Percentiles rank a stretch among this genome's conserved stretches.
Evolutionary conservation across 768 basidiomycete genomes (phyloP).

Genomic region (Suillus alpinus): DNA sequence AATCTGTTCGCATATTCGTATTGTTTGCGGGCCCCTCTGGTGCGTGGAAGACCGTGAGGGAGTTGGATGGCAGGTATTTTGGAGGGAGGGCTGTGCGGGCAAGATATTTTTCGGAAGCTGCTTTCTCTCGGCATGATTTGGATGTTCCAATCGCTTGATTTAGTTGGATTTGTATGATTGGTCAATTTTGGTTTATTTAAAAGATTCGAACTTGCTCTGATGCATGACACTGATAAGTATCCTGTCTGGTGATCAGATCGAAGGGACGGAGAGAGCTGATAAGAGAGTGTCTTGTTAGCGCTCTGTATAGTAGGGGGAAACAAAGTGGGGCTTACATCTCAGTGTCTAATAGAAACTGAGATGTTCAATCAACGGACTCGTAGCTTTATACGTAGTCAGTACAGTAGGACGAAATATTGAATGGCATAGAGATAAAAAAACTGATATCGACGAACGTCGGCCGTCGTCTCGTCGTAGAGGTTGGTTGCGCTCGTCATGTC

Average conservation of each 20-base stretch:
- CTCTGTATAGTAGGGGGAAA: too few species aligned
- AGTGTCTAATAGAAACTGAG: too few species aligned
- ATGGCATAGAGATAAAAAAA: conserved; percentile 6
- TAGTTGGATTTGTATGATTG: conserved; percentile 7
- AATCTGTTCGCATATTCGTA: conserved; percentile 90
- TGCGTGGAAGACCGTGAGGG: conserved; percentile 94
- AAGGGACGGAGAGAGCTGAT: too few species aligned
- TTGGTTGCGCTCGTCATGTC: too few species aligned
- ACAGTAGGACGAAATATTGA: conserved; percentile 10
- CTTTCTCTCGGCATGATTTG: conserved; percentile 50
- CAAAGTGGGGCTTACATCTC: too few species aligned
- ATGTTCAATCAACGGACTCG: neutral
- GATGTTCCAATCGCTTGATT: conserved; percentile 38
- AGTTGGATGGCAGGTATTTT: conserved; percentile 91
- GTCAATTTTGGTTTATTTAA: neutral
- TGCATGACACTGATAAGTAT: neutral
- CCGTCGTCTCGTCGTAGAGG: too few species aligned
- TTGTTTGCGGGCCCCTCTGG: conserved; percentile 88
- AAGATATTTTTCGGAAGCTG: conserved; percentile 70
- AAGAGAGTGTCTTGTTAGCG: too few species aligned
- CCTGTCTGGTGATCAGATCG: too few species aligned
- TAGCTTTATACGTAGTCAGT: conserved; percentile 10
- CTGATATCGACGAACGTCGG: neutral
- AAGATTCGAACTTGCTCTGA: neutral
- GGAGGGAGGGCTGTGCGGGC: conserved; percentile 83